Percentiles rank a stretch among this genome's conserved stretches.
These are phyloP conservation scores for Monosporascus sp. DNA, from an alignment of 2,329 filamentous ascomycete species.

Conservation along the genomic window DNA sequence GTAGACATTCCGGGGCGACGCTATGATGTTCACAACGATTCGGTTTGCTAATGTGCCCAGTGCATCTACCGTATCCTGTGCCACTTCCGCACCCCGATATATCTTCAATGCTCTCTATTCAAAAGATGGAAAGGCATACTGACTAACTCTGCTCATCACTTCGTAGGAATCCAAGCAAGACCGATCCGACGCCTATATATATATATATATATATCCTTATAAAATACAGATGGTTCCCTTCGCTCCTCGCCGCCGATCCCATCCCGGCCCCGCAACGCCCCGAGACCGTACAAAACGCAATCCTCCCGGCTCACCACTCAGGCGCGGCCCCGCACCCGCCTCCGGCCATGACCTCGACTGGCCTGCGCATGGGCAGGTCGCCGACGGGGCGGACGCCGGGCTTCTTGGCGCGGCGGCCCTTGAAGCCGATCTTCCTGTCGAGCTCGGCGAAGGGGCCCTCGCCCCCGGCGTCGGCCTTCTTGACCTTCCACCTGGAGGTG, in stretches of 20 bases:
- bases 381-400: constrained; percentile 32
- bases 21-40: too few relatives aligned
- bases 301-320: constrained; percentile 36
- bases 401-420: constrained; percentile 39
- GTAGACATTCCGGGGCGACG: too few relatives aligned
- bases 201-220: neutral
- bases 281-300: neutral
- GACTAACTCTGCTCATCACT: too few relatives aligned
- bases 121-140: too few relatives aligned
- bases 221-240: neutral
- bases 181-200: neutral
- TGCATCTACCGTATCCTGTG: too few relatives aligned
- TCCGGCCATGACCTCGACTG: constrained; percentile 31
- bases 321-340: constrained; percentile 38
- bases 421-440: constrained; percentile 41
- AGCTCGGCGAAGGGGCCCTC: constrained; percentile 38
- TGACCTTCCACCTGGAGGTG: constrained; percentile 74
- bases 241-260: too few relatives aligned
- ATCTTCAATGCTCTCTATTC: too few relatives aligned
- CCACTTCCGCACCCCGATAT: too few relatives aligned
- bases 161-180: too few relatives aligned
- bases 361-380: constrained; percentile 31
- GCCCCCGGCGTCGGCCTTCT: constrained; percentile 55
- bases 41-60: too few relatives aligned
- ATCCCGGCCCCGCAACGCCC: too few relatives aligned